Evolutionary conservation across 345 rosid genomes (phyloP).

Genomic region (Gossypium turneri): DNA sequence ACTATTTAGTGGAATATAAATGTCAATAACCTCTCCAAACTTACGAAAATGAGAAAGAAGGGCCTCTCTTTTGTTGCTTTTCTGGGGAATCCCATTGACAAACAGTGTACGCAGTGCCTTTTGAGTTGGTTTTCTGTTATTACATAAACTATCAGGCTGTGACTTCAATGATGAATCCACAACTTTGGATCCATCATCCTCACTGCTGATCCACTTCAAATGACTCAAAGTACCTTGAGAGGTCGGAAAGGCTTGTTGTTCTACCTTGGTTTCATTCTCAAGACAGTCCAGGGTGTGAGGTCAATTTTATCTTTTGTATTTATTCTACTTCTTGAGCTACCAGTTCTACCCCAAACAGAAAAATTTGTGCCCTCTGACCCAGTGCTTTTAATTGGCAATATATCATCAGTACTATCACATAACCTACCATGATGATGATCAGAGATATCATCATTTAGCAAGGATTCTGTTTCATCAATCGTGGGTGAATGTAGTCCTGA

Average conservation of each 20-base stretch:
- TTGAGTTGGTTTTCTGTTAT: slow-evolving; percentile 57
- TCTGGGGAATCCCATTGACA: slow-evolving; percentile 77
- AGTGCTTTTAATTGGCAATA: slow-evolving; percentile 29
- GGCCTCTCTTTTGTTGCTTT: slow-evolving; percentile 71
- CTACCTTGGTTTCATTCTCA: slow-evolving; percentile 55
- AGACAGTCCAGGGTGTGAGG: slow-evolving; percentile 33
- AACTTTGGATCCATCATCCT: slow-evolving; percentile 33
- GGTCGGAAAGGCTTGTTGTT: slow-evolving; percentile 31
- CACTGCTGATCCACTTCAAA: slow-evolving; percentile 44
- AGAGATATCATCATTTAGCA: slow-evolving; percentile 44
- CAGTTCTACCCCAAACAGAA: slow-evolving; percentile 74
- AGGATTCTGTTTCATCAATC: slow-evolving; percentile 48
- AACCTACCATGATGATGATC: slow-evolving; percentile 35
- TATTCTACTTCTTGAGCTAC: slow-evolving; percentile 40
- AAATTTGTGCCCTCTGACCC: slow-evolving; percentile 41
- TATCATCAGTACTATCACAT: slow-evolving; percentile 36
- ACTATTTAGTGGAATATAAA: slow-evolving; percentile 69
- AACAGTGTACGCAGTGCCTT: slow-evolving; percentile 82
- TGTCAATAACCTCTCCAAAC: slow-evolving; percentile 87
- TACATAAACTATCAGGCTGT: slow-evolving; percentile 35
- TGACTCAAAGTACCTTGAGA: slow-evolving; percentile 33
- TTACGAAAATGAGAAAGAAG: slow-evolving; percentile 87
- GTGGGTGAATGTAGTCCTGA: slow-evolving; percentile 47
- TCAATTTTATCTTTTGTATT: slow-evolving; percentile 55
- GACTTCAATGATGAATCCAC: slow-evolving; percentile 38